phyloP scores from a whole-genome alignment of 2,329 filamentous ascomycete species.

The Leptographium procerum region DNA sequence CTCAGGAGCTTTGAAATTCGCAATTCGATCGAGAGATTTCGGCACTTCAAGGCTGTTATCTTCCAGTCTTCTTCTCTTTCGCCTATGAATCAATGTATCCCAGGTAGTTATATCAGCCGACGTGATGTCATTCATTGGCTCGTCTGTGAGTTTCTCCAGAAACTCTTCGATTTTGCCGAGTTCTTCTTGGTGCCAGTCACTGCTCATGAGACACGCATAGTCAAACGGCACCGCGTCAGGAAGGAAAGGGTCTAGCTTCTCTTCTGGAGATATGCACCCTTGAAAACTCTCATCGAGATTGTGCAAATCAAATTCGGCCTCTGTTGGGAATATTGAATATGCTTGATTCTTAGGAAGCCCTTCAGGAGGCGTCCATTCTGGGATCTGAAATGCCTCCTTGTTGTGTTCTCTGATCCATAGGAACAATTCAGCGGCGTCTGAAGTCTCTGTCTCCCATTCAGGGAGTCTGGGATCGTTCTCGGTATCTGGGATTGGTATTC shows the following conservation, averaged over 20 bases:
- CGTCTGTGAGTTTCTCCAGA: neutral
- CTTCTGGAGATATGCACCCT: neutral
- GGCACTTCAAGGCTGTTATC: neutral
- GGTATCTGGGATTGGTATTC: neutral
- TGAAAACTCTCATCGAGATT: neutral
- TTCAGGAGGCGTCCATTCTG: neutral
- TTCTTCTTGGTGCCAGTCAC: neutral
- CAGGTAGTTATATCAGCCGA: neutral
- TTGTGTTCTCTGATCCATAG: neutral
- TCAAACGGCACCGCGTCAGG: neutral
- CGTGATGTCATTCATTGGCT: no score
- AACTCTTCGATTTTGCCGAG: neutral
- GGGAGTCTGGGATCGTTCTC: neutral
- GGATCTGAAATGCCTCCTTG: neutral
- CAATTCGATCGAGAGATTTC: neutral
- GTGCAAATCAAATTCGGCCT: neutral
- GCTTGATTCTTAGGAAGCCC: neutral
- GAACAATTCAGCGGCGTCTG: neutral
- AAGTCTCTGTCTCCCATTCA: neutral
- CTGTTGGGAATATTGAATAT: neutral
- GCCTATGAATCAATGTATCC: neutral
- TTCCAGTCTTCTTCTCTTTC: constrained; percentile 4
- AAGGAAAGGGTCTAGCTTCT: neutral
- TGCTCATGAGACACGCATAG: neutral
- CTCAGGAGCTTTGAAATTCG: neutral